Evolutionary conservation across 1,139 yeast genomes (phyloP).

Genomic region (Meyerozyma elateridarum): DNA sequence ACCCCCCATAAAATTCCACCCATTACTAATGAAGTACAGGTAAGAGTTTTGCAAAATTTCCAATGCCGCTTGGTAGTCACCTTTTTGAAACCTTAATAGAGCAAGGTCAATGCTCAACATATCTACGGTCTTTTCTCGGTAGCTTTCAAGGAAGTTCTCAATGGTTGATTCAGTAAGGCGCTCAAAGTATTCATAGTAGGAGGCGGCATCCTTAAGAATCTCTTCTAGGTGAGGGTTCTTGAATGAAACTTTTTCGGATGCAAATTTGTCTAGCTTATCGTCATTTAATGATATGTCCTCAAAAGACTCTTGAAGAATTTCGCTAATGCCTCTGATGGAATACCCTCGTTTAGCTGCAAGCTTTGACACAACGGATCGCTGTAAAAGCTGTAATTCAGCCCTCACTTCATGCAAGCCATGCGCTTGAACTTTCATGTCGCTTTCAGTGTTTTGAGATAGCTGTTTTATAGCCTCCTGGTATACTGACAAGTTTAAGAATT

Average conservation of each 20-base stretch:
- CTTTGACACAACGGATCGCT: constrained; percentile 37
- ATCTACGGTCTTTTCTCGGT: constrained; percentile 62
- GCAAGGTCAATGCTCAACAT: constrained; percentile 81
- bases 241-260: constrained; percentile 12
- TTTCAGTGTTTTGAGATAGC: constrained; percentile 9
- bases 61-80: constrained; percentile 58
- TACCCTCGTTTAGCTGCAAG: constrained; percentile 33
- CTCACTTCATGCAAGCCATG: constrained; percentile 36
- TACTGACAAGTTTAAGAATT: constrained; percentile 26
- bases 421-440: constrained; percentile 14
- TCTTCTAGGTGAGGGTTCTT: constrained; percentile 8
- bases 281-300: constrained; percentile 24
- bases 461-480: constrained; percentile 13
- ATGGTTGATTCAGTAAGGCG: constrained; percentile 40
- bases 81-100: constrained; percentile 53
- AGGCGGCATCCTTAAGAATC: constrained; percentile 14
- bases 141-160: constrained; percentile 42
- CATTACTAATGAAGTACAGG: constrained; percentile 57
- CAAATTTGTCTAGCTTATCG: constrained; percentile 17
- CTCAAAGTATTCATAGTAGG: constrained; percentile 24
- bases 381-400: constrained; percentile 44
- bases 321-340: constrained; percentile 34
- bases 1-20: constrained; percentile 74
- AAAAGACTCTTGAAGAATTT: constrained; percentile 10
- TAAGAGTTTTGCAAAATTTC: constrained; percentile 64